Evolutionary conservation across 352 stramenopile species (phyloP).

Genomic region (Pythium biforme): DNA sequence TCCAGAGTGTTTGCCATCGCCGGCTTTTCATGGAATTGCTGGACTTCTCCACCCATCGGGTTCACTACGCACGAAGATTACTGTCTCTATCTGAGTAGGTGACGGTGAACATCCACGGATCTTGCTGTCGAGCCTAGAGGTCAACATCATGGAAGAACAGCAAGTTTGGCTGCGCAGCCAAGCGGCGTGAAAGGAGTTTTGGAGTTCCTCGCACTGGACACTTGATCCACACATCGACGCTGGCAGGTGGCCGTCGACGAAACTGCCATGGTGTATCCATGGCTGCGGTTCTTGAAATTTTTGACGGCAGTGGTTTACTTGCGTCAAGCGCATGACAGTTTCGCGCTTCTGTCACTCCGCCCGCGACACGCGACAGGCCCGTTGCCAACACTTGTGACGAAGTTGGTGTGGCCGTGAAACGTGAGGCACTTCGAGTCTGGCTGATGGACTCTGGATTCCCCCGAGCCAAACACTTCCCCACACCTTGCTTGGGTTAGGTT

Average conservation of each 20-base stretch:
- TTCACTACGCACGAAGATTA: neutral
- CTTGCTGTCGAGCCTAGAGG: neutral
- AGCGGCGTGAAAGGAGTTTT: neutral
- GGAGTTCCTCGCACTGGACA: neutral
- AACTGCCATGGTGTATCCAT: conserved; percentile 9
- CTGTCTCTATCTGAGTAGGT: neutral
- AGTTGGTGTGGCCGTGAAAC: neutral
- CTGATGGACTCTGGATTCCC: conserved; percentile 1
- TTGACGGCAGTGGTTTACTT: conserved; percentile 5
- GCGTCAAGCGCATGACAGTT: conserved; percentile 24
- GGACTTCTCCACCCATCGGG: neutral
- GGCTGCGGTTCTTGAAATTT: conserved; percentile 4
- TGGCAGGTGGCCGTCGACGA: conserved; percentile 7
- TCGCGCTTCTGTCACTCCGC: conserved; percentile 19
- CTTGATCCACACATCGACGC: conserved; percentile 9
- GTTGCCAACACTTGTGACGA: neutral
- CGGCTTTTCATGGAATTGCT: neutral
- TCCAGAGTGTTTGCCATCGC: neutral
- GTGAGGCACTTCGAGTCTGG: neutral
- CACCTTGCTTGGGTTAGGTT: neutral
- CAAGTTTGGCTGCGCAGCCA: neutral
- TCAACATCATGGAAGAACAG: neutral
- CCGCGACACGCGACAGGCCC: conserved; percentile 18
- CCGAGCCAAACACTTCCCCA: no score
- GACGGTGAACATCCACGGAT: no score